A percentile compares a stretch with the other conserved stretches of the same genome.
phyloP scores from a whole-genome alignment of 2,329 filamentous ascomycete species.

The Blastomyces silverae region DNA sequence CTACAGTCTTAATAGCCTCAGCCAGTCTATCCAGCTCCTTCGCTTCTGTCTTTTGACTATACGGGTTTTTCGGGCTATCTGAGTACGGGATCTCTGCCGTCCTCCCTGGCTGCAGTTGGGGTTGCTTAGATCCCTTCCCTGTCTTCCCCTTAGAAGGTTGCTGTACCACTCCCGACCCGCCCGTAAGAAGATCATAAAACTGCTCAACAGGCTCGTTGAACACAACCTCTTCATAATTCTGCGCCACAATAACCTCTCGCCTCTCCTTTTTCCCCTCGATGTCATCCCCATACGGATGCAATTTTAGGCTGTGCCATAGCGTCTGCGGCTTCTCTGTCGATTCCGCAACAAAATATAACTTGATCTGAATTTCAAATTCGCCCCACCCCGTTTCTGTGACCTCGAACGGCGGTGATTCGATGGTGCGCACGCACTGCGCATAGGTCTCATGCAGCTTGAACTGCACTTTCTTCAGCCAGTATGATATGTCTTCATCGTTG shows the following conservation, averaged over 20 bases:
- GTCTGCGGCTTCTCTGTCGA: constrained; percentile 90
- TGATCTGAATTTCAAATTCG: constrained; percentile 93
- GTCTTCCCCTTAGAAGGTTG: constrained; percentile 51
- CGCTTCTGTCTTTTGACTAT: constrained; percentile 63
- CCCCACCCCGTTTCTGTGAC: constrained; percentile 95
- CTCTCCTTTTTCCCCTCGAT: constrained; percentile 66
- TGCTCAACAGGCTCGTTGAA: constrained; percentile 96
- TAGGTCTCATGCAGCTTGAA: constrained; percentile 99
- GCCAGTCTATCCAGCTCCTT: constrained; percentile 60
- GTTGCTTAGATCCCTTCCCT: constrained; percentile 48
- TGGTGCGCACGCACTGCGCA: constrained; percentile 77
- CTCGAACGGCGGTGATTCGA: constrained; percentile 74
- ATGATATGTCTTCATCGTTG: constrained; percentile 82
- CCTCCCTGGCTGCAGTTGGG: constrained; percentile 45
- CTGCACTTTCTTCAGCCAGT: constrained; percentile 94
- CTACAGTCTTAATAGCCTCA: constrained; percentile 54
- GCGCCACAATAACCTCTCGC: constrained; percentile 61
- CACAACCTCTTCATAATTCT: constrained; percentile 86
- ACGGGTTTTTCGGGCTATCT: constrained; percentile 62
- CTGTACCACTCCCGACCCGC: constrained; percentile 48
- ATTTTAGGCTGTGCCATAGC: constrained; percentile 83
- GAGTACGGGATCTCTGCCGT: constrained; percentile 68
- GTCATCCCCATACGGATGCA: constrained; percentile 78
- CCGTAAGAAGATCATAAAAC: constrained; percentile 80
- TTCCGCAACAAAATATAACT: constrained; percentile 85